These are phyloP conservation scores for Hibiscus trionum DNA, from an alignment of 345 rosid genomes.

Conservation along the genomic window DNA sequence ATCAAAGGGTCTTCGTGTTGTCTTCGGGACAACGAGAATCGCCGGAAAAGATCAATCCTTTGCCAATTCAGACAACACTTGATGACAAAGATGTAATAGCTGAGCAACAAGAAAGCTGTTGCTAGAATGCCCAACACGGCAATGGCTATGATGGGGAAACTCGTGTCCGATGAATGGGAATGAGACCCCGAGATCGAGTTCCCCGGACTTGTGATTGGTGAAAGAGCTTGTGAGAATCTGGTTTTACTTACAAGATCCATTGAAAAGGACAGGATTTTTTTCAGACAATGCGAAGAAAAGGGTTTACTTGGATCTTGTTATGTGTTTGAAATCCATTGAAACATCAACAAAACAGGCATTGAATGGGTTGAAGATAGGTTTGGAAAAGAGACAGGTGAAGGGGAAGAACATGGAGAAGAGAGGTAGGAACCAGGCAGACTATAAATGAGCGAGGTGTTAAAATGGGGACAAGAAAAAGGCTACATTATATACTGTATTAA, in stretches of 20 bases:
- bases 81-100: constrained; percentile 80
- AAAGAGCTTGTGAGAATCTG: constrained; percentile 17
- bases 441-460: constrained; percentile 13
- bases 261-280: neutral
- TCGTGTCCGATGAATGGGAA: constrained; percentile 30
- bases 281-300: neutral
- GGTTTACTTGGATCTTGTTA: constrained; percentile 8
- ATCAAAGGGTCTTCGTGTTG: constrained; percentile 40
- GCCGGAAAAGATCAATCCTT: constrained; percentile 44
- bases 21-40: constrained; percentile 53
- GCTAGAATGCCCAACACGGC: constrained; percentile 78
- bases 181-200: constrained; percentile 21
- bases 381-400: constrained; percentile 3
- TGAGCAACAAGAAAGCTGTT: constrained; percentile 69
- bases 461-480: neutral
- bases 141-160: constrained; percentile 71
- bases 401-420: constrained; percentile 11
- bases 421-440: constrained; percentile 14
- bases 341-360: neutral
- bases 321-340: neutral
- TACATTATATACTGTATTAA: constrained; percentile 1
- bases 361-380: constrained; percentile 2
- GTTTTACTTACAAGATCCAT: constrained; percentile 42
- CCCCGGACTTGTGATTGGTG: constrained; percentile 27
- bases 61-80: constrained; percentile 90